Base-by-base conservation (phyloP, 1,284 basidiomycete genomes). In the Pseudozyma sp. region DNA sequence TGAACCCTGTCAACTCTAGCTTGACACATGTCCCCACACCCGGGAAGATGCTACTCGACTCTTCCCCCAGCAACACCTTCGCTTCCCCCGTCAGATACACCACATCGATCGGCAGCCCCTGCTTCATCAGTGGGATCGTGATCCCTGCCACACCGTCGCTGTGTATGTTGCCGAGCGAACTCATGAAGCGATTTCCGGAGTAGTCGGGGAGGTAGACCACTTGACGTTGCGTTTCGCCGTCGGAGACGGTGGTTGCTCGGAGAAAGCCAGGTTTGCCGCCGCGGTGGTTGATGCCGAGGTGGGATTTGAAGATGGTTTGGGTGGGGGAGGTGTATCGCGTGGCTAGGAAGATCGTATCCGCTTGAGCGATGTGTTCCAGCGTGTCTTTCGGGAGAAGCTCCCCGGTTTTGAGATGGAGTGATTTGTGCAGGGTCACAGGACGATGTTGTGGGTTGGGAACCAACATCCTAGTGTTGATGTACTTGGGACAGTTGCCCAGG, bases 401-500 rank as follows among this genome's bases (percentile, higher is more conserved):
- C 1, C 52, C 62, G 5, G 55, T 42, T 6, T 40, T 11, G 0
- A 66, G 19, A 16, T 52, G 29, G 19, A 67, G 55, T 14, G 47
- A 44, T 33, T 59, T 67, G 48, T 56, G 51, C 31, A 72, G 46
- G 47, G 53, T 37, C 39, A 29, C 42, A 1, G 63, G 59, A 0
- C n/a, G 43, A 19, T 67, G 55, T 1, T 48, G 39, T 0, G 69
- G 63, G 33, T 56, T 52, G 1, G 69, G 47, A 19, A 56, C 53
- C 5, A 72, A 52, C 14, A 17, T 31, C 2, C 69, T 42, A 2
- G 59, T 72, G 42, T 66, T 67, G 55, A 72, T 72, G 37, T 72
- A 72, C 49, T 72, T 72, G 0, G 69, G 69, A 37, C 69, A 72
- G 35, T 72, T 72, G 10, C 63, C 69, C 3, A 66, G n/a, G 7